phyloP scores from a whole-genome alignment of 768 basidiomycete species.

The Pisolithus microcarpus region DNA sequence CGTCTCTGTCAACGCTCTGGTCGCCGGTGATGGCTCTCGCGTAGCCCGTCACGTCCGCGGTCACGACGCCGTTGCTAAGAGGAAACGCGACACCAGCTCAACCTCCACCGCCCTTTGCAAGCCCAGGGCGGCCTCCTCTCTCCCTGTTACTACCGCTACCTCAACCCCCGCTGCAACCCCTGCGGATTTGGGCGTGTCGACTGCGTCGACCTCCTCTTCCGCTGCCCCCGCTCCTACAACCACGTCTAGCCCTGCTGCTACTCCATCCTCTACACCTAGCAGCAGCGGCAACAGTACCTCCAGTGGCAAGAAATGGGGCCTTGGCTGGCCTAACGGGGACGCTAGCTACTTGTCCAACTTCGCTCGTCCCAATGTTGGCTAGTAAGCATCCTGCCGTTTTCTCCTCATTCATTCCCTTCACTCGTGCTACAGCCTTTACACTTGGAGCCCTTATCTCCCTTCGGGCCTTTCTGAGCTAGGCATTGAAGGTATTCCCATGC shows the following conservation, averaged over 20 bases:
- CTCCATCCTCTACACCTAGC: conserved; percentile 9
- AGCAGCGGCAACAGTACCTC: not conserved
- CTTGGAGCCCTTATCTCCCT: conserved; percentile 52
- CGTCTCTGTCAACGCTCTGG: conserved; percentile 47
- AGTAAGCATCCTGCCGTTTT: conserved; percentile 28
- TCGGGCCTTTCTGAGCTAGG: conserved; percentile 26
- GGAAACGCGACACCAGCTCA: conserved; percentile 32
- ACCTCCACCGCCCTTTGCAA: conserved; percentile 49
- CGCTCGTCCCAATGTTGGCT: conserved; percentile 31
- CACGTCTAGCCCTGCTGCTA: conserved; percentile 13
- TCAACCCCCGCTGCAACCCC: conserved; percentile 1
- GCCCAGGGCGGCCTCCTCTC: conserved; percentile 34
- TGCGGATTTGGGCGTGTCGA: conserved; percentile 7
- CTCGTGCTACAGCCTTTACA: conserved; percentile 44
- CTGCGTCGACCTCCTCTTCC: not conserved
- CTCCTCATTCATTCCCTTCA: not conserved
- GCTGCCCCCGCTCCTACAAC: conserved; percentile 12
- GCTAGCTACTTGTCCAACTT: conserved; percentile 42
- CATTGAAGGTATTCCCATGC: conserved; percentile 50
- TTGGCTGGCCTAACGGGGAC: conserved; percentile 57
- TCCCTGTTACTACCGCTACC: conserved; percentile 13
- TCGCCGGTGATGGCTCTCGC: conserved; percentile 27
- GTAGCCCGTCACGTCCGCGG: conserved; percentile 40
- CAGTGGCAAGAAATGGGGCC: conserved; percentile 42
- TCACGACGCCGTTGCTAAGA: conserved; percentile 43